phyloP scores from a whole-genome alignment of 129 eudicot genomes.

The Saussurea involucrata region DNA sequence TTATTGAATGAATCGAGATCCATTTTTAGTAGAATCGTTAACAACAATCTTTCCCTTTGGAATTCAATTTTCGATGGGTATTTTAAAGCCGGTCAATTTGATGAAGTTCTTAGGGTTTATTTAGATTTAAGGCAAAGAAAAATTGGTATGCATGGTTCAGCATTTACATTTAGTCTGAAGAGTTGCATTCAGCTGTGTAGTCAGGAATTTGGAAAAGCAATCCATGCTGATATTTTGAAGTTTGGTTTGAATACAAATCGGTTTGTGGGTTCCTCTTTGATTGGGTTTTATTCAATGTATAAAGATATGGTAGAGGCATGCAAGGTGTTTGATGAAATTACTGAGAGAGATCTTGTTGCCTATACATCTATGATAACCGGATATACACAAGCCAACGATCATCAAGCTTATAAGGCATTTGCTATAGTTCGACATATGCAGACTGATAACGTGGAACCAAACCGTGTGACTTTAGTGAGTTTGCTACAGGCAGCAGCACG shows the following conservation, averaged over 20 bases:
- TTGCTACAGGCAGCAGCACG: slow-evolving; percentile 42
- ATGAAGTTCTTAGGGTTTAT: slow-evolving; percentile 50
- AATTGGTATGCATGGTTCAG: slow-evolving; percentile 47
- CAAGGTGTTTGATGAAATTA: slow-evolving; percentile 61
- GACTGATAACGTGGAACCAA: slow-evolving; percentile 45
- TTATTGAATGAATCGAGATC: slow-evolving; percentile 44
- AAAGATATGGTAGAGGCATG: slow-evolving; percentile 40
- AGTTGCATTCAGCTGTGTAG: slow-evolving; percentile 40
- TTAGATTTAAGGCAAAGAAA: slow-evolving; percentile 25
- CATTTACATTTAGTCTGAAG: slow-evolving; percentile 45
- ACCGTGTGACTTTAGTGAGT: slow-evolving; percentile 66
- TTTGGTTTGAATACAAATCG: slow-evolving; percentile 44
- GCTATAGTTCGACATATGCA: slow-evolving; percentile 37
- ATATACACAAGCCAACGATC: slow-evolving; percentile 32
- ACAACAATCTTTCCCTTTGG: slow-evolving; percentile 32
- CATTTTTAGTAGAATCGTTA: slow-evolving; percentile 30
- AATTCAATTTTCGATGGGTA: slow-evolving; percentile 50
- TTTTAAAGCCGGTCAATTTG: slow-evolving; percentile 37
- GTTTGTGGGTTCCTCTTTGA: slow-evolving; percentile 53
- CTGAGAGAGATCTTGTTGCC: slow-evolving; percentile 51
- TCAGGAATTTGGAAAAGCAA: slow-evolving; percentile 29
- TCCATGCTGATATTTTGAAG: slow-evolving; percentile 54
- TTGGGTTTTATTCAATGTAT: slow-evolving; percentile 33
- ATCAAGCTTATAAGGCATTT: slow-evolving; percentile 33
- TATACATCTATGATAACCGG: slow-evolving; percentile 57